These are phyloP conservation scores for Xerocomus nothofagi DNA, from an alignment of 1,284 basidiomycete species.

Conservation along the genomic window DNA sequence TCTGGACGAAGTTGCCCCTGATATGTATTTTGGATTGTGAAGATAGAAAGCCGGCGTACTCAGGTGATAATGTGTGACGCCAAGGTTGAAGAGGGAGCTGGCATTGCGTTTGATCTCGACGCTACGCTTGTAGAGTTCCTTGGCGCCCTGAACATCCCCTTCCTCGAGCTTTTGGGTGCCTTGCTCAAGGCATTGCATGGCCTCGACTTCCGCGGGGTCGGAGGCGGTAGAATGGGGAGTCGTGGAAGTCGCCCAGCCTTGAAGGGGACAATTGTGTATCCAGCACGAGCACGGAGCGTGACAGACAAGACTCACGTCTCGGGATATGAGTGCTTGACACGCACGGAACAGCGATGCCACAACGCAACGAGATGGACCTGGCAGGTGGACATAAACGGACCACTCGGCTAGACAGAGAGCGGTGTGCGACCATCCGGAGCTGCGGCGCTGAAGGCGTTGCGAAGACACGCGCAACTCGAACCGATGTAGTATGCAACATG, in stretches of 20 bases:
- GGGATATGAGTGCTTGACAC: constrained; percentile 7
- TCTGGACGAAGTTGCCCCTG: constrained; percentile 47
- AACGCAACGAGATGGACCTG: constrained; percentile 15
- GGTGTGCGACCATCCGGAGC: constrained; percentile 22
- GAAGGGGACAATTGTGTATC: constrained; percentile 4
- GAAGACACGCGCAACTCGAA: constrained; percentile 24
- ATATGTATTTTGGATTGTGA: constrained; percentile 15
- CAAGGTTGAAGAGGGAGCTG: constrained; percentile 85
- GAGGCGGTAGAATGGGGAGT: constrained; percentile 76
- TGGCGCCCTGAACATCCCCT: constrained; percentile 83
- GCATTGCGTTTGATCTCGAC: constrained; percentile 80
- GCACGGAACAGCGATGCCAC: constrained; percentile 10
- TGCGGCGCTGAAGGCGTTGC: constrained; percentile 29
- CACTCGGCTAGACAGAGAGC: constrained; percentile 26
- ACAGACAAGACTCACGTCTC: constrained; percentile 32
- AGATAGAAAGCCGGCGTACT: constrained; percentile 49
- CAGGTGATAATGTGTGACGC: constrained; percentile 86
- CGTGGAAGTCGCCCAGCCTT: constrained; percentile 84
- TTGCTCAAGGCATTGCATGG: constrained; percentile 79
- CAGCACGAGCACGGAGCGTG: constrained; percentile 4
- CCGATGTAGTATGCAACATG: constrained; percentile 21
- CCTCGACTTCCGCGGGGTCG: constrained; percentile 84
- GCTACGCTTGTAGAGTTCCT: constrained; percentile 77
- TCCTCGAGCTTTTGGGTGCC: constrained; percentile 89
- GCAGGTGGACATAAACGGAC: constrained; percentile 20